Base-by-base conservation (phyloP, 164 flowering plant genomes). In the Santalum album region DNA sequence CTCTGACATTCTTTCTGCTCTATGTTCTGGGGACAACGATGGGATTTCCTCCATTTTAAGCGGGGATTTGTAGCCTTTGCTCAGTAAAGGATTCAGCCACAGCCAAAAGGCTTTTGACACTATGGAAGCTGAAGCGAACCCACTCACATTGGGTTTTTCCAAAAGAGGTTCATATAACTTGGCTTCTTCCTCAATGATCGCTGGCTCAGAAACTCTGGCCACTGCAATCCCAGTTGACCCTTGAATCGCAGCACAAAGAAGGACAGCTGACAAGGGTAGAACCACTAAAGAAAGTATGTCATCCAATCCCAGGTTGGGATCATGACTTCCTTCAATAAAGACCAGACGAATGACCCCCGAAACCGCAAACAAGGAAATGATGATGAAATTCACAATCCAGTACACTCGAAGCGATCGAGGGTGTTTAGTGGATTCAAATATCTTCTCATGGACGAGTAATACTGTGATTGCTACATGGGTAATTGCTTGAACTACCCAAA, bases 61-160 rank as follows among this genome's bases (percentile, higher is more conserved):
- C 24, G 95, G 83, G 0, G 79, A 51, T 57, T 71, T 74, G 69
- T 84, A 82, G 15, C 99, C 99, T 65, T 80, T 82, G 25, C 70
- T 70, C 43, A 94, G 63, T 39, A 94, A 44, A 1, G 96, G 92
- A 64, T 82, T 94, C 86, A 94, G 69, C 99, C 97, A 94, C 14
- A 75, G 44, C 90, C 84, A 90, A 11, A 74, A 60, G 6, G 82
- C 67, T 64, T 78, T 81, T 0, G 96, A 92, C 0, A 89, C 0
- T 12, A 75, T 9, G 5, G 83, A 75, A 29, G 96, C 96, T 0
- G 87, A 71, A 55, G 92, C 83, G 55, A 70, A 92, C 0, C 70
- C 75, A 20, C 70, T 77, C 22, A 75, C 77, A 47, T 59, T 67
- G 16, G 84, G 49, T 53, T 76, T 72, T 48, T 55, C 53, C 69